Base-by-base conservation (phyloP, 768 basidiomycete genomes). In the Rhizopogon salebrosus region DNA sequence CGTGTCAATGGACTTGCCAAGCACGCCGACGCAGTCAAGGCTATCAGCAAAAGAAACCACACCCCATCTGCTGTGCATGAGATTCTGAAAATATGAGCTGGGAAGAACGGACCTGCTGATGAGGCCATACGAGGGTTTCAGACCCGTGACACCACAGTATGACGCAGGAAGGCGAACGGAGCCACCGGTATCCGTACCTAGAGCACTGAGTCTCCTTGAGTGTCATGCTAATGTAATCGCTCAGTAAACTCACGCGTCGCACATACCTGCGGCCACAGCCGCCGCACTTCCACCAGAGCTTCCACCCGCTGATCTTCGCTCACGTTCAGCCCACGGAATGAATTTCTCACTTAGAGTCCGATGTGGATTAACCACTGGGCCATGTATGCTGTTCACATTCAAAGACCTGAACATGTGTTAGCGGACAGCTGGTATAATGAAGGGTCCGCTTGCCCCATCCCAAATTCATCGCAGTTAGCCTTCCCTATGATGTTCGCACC, bases 381-480 rank as follows among this genome's bases (percentile, higher is more conserved):
- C 90, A 58, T 90, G 84, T 2, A 78, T 61, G 0, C 89, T 82
- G 60, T 92, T 78, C 5, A 80, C 67, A 64, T 92, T 95, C 56
- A 89, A 71, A 2, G 93, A 98, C 16, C 89, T 92, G 55, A 37
- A 58, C 22, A n/a, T 20, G 26, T 16, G 1, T 20, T 6, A n/a
- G 14, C 20, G 26, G 23, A 24, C 22, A 26, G 18, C 27, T 26
- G 31, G 38, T 6, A 36, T 10, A 16, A 7, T 41, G 27, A 31
- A 52, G 20, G 51, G 29, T 3, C 8, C 29, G 69, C 83, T 18
- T 53, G 94, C 87, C 95, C 95, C 95, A 98, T 98, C 1, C 95
- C 95, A 69, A 98, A 98, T 69, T 98, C 95, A 64, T 99, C 95
- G 67, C 92, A 92, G 64, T 95, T 95, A 1, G 94, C 86, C 70